Evolutionary conservation across 371 early-diverging fungal genomes (phyloP).

Genomic region (Mortierella sp.): DNA sequence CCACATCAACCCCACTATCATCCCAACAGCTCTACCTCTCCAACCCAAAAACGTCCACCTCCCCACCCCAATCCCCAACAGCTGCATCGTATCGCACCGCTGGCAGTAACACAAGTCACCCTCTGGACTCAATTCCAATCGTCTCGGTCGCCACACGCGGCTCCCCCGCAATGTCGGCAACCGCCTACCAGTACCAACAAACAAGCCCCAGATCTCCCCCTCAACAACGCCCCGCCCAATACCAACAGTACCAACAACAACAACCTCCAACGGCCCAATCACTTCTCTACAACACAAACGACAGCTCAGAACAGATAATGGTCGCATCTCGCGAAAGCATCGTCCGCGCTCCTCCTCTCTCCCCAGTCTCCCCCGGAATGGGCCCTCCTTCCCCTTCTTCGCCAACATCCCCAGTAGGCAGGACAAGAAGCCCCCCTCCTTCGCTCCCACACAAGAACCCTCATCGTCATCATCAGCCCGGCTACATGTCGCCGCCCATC

Average conservation of each 20-base stretch:
- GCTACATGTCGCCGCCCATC: constrained; percentile 26
- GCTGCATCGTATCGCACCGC: constrained; percentile 12
- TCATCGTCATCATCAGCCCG: constrained; percentile 24
- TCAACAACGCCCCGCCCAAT: constrained; percentile 11
- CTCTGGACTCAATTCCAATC: constrained; percentile 25
- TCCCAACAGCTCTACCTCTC: constrained; percentile 28
- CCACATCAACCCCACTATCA: constrained; percentile 22
- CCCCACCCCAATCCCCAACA: constrained; percentile 15
- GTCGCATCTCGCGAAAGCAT: constrained; percentile 27
- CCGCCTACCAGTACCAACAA: constrained; percentile 13
- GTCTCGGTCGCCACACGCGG: constrained; percentile 34
- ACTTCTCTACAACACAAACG: constrained; percentile 20
- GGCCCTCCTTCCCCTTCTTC: neutral
- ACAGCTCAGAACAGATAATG: constrained; percentile 27
- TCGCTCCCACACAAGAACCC: constrained; percentile 35
- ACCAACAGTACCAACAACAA: constrained; percentile 13
- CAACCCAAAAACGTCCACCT: constrained; percentile 15
- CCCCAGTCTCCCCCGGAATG: neutral
- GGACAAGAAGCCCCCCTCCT: constrained; percentile 35
- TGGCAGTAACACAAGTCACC: neutral
- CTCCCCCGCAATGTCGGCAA: constrained; percentile 16
- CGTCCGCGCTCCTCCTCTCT: neutral
- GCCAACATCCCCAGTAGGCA: neutral
- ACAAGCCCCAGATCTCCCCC: neutral
- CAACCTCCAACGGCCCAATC: neutral